Evolutionary conservation across 257 asterid genomes (phyloP).

Genomic region (Rubia yunnanensis): DNA sequence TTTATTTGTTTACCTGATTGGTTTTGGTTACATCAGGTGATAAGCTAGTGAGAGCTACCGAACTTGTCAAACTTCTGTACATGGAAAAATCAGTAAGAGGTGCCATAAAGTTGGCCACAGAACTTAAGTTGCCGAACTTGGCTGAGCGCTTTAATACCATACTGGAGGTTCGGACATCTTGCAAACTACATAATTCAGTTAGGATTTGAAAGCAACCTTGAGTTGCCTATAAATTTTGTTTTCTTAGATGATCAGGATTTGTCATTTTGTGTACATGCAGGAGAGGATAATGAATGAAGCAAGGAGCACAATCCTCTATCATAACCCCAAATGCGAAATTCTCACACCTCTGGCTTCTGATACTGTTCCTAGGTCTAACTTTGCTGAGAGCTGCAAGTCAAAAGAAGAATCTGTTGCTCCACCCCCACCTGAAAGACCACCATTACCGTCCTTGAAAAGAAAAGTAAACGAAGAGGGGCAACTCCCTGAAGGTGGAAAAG

Average conservation of each 20-base stretch:
- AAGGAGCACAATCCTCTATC: slow-evolving; percentile 17
- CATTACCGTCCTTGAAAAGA: slow-evolving; percentile 21
- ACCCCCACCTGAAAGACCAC: slow-evolving; percentile 23
- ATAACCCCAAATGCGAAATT: slow-evolving; percentile 19
- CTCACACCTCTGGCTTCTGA: slow-evolving; percentile 17
- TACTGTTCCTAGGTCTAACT: slow-evolving; percentile 20
- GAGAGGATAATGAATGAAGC: slow-evolving; percentile 53
- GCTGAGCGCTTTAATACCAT: slow-evolving; percentile 88
- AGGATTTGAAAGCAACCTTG: neutral
- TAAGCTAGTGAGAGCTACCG: slow-evolving; percentile 89
- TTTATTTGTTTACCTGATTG: neutral
- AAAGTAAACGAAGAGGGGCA: slow-evolving; percentile 33
- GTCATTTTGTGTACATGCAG: slow-evolving; percentile 25
- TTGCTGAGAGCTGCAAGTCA: slow-evolving; percentile 33
- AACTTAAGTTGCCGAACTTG: slow-evolving; percentile 78
- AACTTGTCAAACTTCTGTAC: slow-evolving; percentile 77
- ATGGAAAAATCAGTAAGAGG: slow-evolving; percentile 78
- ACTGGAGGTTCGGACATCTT: slow-evolving; percentile 48
- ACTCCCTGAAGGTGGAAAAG: slow-evolving; percentile 21
- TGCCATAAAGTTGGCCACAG: slow-evolving; percentile 91
- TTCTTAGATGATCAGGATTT: neutral
- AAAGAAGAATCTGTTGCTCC: slow-evolving; percentile 23
- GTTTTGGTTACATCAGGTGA: slow-evolving; percentile 48
- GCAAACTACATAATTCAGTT: neutral
- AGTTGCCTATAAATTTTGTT: neutral